phyloP scores from a whole-genome alignment of 192 early-diverging fungal genomes.

The Backusella tarrabulga region DNA sequence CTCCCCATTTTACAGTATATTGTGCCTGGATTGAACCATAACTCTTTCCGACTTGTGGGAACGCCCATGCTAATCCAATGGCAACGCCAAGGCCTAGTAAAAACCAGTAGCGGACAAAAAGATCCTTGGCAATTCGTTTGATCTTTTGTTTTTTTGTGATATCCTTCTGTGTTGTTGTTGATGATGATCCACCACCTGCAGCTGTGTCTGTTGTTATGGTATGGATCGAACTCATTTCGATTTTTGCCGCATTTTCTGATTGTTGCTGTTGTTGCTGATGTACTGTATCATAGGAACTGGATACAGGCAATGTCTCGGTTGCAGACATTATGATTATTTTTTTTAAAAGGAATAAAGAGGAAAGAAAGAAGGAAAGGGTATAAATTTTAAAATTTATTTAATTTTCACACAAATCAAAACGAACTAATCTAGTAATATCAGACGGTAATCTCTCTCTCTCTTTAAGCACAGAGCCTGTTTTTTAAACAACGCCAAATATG shows the following conservation, averaged over 20 bases:
- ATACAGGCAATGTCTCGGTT: background rate
- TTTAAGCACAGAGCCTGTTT: background rate
- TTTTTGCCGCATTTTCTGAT: background rate
- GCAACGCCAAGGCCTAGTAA: conserved; percentile 54
- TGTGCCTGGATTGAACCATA: conserved; percentile 47
- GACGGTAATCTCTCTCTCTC: background rate
- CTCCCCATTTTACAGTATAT: conserved; percentile 62
- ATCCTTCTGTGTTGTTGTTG: background rate
- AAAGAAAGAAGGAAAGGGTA: background rate
- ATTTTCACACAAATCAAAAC: background rate
- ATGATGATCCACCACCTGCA: background rate
- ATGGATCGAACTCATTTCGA: background rate
- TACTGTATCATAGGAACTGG: background rate
- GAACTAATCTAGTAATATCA: background rate
- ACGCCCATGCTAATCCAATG: conserved; percentile 61
- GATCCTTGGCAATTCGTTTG: conserved; percentile 30
- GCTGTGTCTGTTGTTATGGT: background rate
- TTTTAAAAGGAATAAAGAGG: background rate
- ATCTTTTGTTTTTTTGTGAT: background rate
- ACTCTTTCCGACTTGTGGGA: conserved; percentile 57
- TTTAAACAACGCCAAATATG: background rate
- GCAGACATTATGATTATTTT: background rate
- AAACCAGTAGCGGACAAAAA: conserved; percentile 61
- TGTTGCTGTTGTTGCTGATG: background rate
- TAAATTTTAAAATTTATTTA: background rate